Percentiles rank a stretch among this genome's conserved stretches.
Conservation (phyloP, 1,139 yeast genomes). For the Yamadazyma oceani region DNA sequence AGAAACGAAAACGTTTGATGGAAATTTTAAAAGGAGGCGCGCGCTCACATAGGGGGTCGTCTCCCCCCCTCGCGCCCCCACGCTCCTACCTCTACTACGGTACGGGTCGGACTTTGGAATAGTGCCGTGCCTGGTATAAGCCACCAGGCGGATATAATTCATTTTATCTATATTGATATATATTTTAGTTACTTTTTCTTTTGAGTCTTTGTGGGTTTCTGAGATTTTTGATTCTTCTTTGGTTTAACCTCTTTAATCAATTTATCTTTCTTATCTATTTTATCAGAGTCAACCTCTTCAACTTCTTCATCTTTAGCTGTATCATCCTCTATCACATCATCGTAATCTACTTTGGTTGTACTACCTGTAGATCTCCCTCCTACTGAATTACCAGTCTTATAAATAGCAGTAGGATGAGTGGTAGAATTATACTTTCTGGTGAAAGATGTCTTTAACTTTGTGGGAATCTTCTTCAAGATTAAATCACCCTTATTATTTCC, state of each 20-base stretch:
- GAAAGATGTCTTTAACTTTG: constrained; percentile 78
- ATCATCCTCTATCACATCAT: constrained; percentile 65
- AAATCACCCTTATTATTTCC: constrained; percentile 52
- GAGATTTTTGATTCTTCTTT: constrained; percentile 19
- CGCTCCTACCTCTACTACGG: too few relatives aligned
- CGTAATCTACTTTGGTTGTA: constrained; percentile 50
- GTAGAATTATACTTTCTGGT: constrained; percentile 77
- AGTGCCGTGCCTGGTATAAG: too few relatives aligned
- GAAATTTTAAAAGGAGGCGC: too few relatives aligned
- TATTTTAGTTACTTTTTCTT: not conserved
- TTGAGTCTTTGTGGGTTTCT: constrained; percentile 6
- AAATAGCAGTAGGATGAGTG: constrained; percentile 85
- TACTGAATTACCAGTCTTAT: constrained; percentile 62
- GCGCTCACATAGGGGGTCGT: too few relatives aligned
- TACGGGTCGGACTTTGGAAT: too few relatives aligned
- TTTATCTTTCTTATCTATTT: constrained; percentile 45
- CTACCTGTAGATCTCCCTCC: constrained; percentile 33
- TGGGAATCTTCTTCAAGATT: constrained; percentile 60
- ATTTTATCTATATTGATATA: too few relatives aligned
- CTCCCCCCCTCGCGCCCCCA: too few relatives aligned
- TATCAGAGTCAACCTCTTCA: constrained; percentile 28
- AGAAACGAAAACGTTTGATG: too few relatives aligned
- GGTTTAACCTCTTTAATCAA: constrained; percentile 43
- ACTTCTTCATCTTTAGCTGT: constrained; percentile 40
- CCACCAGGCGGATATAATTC: too few relatives aligned